Evolutionary conservation across 495 filamentous ascomycete genomes (phyloP), one percentile per base, ranked within the genome.

Genomic region (Penicillium lividum): DNA sequence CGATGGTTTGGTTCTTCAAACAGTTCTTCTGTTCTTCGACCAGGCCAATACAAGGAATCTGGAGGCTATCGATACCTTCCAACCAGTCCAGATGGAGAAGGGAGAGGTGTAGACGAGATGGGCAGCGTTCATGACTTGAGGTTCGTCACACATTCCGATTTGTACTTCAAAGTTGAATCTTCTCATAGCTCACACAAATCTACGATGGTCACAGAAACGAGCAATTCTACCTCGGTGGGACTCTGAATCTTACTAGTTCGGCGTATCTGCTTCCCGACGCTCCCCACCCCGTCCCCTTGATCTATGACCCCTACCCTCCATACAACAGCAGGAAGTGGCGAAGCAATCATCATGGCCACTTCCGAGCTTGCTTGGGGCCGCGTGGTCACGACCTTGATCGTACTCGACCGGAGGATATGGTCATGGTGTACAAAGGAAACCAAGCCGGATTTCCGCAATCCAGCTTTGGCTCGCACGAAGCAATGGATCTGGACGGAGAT

Each of bases 241-340:
- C 68, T 1, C 18, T 64, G n/a, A 68, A 59, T 46, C 48, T 71
- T 8, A 69, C 67, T 25, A 67, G 63, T n/a, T 51, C 51, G 28
- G 45, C 53, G 0, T 54, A 44, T 10, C 28, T n/a, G 18, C 36
- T 52, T 3, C 29, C 22, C 10, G 34, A 44, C 8, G 6, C 40
- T 2, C 54, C 60, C 5, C 67, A 72, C 38, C 69, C 69, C 9
- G 18, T 15, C 5, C 67, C 69, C 7, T 57, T 53, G 5, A 71
- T 76, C 48, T 84, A 82, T 64, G 66, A 76, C 28, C 82, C 82
- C 7, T 82, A 83, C 50, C 81, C 81, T 1, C 63, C 66, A 6
- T 84, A 84, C 62, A 81, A 82, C 58, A 75, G 68, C 29, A 62
- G 60, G 25, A 60, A 66, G 30, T 84, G 80, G 79, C 67, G 63